Evolutionary conservation across 257 asterid species (phyloP).

Genomic region (Buddleja alternifolia): DNA sequence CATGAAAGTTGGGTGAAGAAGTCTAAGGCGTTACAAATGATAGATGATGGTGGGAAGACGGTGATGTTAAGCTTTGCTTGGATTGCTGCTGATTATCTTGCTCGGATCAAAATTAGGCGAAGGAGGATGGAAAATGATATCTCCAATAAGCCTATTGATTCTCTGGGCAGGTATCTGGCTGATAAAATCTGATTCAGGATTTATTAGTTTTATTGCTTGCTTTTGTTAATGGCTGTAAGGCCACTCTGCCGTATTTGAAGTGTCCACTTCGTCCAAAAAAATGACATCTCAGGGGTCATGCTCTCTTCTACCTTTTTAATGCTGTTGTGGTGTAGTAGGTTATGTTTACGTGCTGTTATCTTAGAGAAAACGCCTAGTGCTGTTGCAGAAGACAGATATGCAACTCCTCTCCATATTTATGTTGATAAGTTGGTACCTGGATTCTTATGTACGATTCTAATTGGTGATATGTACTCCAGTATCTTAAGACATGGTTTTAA

Average conservation of each 20-base stretch:
- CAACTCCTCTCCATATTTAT: background rate
- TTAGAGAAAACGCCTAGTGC: background rate
- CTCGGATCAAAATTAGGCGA: constrained; percentile 66
- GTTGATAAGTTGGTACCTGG: constrained; percentile 10
- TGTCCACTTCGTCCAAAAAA: constrained; percentile 3
- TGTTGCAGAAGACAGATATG: background rate
- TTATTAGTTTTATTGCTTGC: background rate
- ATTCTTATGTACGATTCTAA: background rate
- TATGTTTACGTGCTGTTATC: constrained; percentile 2
- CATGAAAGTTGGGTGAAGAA: constrained; percentile 61
- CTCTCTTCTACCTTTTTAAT: background rate
- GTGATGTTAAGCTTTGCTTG: constrained; percentile 89
- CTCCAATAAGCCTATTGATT: constrained; percentile 64
- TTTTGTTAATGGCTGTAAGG: constrained; percentile 27
- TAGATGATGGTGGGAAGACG: constrained; percentile 44
- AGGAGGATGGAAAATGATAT: constrained; percentile 40
- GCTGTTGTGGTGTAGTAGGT: background rate
- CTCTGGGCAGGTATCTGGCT: constrained; percentile 73
- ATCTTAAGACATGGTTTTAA: background rate
- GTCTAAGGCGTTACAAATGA: constrained; percentile 42
- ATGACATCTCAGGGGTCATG: constrained; percentile 7
- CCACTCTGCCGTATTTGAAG: constrained; percentile 42
- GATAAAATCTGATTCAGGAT: constrained; percentile 56
- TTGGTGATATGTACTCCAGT: background rate
- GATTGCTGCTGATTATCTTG: constrained; percentile 94